A percentile compares a stretch with the other conserved stretches of the same genome.
Evolutionary conservation across 2,329 filamentous ascomycete genomes (phyloP).

Genomic region (Trichoderma harzianum): DNA sequence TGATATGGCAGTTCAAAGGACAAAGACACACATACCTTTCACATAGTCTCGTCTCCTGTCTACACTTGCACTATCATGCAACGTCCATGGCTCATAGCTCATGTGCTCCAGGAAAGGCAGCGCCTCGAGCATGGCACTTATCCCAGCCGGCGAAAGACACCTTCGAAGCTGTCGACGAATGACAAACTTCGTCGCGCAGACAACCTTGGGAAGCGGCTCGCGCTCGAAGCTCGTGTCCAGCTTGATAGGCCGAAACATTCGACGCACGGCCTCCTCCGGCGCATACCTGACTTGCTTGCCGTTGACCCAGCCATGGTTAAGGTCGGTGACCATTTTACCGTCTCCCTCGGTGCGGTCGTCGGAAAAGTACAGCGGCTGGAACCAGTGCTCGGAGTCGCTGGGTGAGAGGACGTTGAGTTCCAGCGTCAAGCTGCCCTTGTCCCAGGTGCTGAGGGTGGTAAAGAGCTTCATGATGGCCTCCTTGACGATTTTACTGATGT

Average conservation of each 20-base stretch:
- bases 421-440: conserved; percentile 26
- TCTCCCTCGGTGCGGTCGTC: conserved; percentile 23
- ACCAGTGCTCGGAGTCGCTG: conserved; percentile 35
- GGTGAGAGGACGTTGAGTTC: conserved; percentile 34
- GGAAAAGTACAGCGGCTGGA: conserved; percentile 28
- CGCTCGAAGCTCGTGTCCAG: background rate
- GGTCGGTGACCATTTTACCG: conserved; percentile 24
- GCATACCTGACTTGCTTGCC: conserved; percentile 27
- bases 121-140: conserved; percentile 24
- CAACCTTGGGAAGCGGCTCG: conserved; percentile 24
- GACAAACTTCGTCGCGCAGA: conserved; percentile 30
- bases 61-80: conserved; percentile 3
- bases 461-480: conserved; percentile 29
- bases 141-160: conserved; percentile 18
- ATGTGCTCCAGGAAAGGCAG: conserved; percentile 29
- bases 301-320: conserved; percentile 31
- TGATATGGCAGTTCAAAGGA: background rate
- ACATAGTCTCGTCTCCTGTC: background rate
- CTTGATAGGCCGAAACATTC: conserved; percentile 26
- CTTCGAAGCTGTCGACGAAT: conserved; percentile 35
- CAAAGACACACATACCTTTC: background rate
- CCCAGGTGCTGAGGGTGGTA: conserved; percentile 31
- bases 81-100: conserved; percentile 34
- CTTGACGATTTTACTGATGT: conserved; percentile 20
- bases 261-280: conserved; percentile 22